Evolutionary conservation across 2,329 filamentous ascomycete genomes (phyloP).

Genomic region (Cryphonectria nitschkei): DNA sequence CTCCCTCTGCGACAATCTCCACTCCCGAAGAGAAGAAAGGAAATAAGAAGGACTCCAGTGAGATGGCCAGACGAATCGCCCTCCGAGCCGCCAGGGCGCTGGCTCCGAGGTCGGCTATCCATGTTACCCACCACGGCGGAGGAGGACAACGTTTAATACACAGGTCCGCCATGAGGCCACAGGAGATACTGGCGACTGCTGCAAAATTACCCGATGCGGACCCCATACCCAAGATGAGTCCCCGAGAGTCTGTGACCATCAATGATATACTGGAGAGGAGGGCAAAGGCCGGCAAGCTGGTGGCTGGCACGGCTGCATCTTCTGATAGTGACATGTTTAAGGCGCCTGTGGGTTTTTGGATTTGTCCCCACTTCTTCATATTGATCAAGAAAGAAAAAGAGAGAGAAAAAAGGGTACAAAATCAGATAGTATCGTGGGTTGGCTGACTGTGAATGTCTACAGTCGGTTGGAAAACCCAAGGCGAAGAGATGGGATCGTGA

Average conservation of each 20-base stretch:
- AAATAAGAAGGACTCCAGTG: not conserved
- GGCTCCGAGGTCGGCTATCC: slow-evolving; percentile 21
- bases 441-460: not conserved
- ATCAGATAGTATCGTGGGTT: no score
- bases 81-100: slow-evolving; percentile 24
- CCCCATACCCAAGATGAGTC: slow-evolving; percentile 24
- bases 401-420: no score
- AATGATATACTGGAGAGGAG: slow-evolving; percentile 70
- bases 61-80: slow-evolving; percentile 22
- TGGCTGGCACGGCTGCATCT: slow-evolving; percentile 75
- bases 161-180: slow-evolving; percentile 16
- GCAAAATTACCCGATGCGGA: slow-evolving; percentile 35
- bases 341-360: slow-evolving; percentile 57
- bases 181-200: slow-evolving; percentile 27
- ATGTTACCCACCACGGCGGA: not conserved
- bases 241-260: slow-evolving; percentile 53
- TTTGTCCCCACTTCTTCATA: not conserved
- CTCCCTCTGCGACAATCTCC: no score
- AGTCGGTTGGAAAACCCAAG: slow-evolving; percentile 64
- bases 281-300: slow-evolving; percentile 70
- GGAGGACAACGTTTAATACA: slow-evolving; percentile 22
- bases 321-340: slow-evolving; percentile 86
- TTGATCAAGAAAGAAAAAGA: no score
- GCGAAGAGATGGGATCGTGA: slow-evolving; percentile 85
- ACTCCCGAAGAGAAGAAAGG: no score